Conservation (phyloP, 768 basidiomycete genomes). For the Nidula microcarpa region DNA sequence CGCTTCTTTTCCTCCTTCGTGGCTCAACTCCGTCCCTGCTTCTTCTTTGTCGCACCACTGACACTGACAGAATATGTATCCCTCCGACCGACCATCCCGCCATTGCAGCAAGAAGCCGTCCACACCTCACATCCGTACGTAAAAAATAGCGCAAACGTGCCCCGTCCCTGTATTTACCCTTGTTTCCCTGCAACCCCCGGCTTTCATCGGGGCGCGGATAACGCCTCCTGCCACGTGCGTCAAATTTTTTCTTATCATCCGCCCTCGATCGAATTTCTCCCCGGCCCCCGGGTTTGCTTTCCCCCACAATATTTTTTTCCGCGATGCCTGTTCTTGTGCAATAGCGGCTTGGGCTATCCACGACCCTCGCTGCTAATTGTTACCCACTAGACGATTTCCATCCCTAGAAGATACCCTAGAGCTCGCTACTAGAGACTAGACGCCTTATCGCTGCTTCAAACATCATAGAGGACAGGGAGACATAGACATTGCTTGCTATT, state of each 20-base stretch:
- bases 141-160: neutral
- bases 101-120: neutral
- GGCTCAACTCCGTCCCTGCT: neutral
- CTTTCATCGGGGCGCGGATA: too few species aligned
- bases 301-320: conserved; percentile 11
- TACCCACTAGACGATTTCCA: conserved; percentile 2
- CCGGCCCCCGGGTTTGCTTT: conserved; percentile 2
- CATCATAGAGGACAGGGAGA: conserved; percentile 11
- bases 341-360: conserved; percentile 44
- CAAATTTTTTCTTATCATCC: conserved; percentile 10
- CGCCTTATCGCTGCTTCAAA: neutral
- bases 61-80: neutral
- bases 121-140: neutral
- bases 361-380: conserved; percentile 27
- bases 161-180: neutral
- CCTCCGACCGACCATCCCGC: neutral
- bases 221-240: conserved; percentile 9
- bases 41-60: neutral
- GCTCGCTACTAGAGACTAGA: conserved; percentile 3
- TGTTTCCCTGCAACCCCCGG: too few species aligned
- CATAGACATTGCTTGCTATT: conserved; percentile 4
- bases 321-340: conserved; percentile 50
- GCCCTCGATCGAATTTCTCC: conserved; percentile 4
- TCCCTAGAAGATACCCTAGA: conserved; percentile 5
- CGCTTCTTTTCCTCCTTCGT: too few species aligned